Conservation (phyloP, 306 rosid genomes). For the Prunus salicina region DNA sequence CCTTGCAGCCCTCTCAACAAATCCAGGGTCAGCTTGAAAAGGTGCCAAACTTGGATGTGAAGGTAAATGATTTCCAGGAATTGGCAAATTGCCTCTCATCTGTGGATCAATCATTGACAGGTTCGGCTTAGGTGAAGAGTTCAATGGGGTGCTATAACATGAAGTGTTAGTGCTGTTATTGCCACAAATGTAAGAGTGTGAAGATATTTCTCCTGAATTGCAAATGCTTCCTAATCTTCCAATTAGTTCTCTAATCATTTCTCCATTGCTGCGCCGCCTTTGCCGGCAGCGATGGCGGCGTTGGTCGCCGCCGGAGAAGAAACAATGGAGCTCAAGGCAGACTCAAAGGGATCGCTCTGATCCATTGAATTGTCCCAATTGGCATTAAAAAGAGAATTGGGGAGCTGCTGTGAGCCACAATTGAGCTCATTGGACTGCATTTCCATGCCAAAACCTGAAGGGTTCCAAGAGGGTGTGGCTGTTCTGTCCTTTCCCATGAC, state of each 20-base stretch:
- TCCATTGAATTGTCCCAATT: conserved; percentile 53
- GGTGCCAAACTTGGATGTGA: conserved; percentile 38
- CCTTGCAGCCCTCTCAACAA: conserved; percentile 52
- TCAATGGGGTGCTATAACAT: conserved; percentile 51
- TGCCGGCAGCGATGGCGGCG: conserved; percentile 12
- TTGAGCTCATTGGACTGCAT: conserved; percentile 41
- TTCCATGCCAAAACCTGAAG: conserved; percentile 32
- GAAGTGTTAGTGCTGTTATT: conserved; percentile 41
- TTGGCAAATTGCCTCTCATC: conserved; percentile 24
- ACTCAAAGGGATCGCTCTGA: conserved; percentile 59
- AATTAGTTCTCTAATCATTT: conserved; percentile 47
- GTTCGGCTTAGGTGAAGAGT: conserved; percentile 54
- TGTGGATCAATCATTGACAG: conserved; percentile 35
- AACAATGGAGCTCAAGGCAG: conserved; percentile 55
- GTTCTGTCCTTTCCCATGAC: conserved; percentile 10
- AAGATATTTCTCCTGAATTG: conserved; percentile 43
- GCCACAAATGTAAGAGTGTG: conserved; percentile 32
- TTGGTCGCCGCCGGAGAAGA: conserved; percentile 52
- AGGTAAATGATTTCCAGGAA: conserved; percentile 16
- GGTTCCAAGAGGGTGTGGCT: conserved; percentile 27
- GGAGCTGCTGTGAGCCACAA: conserved; percentile 23
- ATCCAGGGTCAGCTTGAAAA: conserved; percentile 51
- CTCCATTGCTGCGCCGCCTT: conserved; percentile 27
- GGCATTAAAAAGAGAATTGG: conserved; percentile 28
- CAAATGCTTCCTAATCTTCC: conserved; percentile 56